Conservation (phyloP, 768 basidiomycete species). For the Mycena metata region DNA sequence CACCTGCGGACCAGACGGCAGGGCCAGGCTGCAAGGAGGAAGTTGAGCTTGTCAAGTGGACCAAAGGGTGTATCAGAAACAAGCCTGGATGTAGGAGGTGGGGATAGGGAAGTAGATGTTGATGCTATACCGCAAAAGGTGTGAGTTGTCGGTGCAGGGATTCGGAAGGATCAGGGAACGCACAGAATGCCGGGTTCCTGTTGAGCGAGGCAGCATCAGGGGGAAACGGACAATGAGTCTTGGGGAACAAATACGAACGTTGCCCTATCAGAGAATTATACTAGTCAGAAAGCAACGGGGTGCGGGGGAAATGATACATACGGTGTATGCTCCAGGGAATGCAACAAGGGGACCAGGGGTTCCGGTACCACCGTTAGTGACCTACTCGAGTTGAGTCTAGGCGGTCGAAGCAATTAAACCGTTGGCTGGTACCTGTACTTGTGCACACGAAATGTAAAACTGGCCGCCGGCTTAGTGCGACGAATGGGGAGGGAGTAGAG, state of each 20-base stretch:
- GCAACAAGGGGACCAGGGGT: constrained; percentile 50
- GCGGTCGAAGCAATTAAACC: not conserved
- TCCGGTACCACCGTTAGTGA: constrained; percentile 45
- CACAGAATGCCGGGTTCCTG: constrained; percentile 38
- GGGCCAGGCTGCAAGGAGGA: constrained; percentile 29
- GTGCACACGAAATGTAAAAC: constrained; percentile 49
- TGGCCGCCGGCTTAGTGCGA: constrained; percentile 6
- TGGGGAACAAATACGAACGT: too few species aligned
- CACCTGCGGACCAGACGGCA: constrained; percentile 23
- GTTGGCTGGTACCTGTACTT: constrained; percentile 44
- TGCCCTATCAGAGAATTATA: too few species aligned
- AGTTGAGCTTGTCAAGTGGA: too few species aligned
- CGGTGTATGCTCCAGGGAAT: constrained; percentile 53
- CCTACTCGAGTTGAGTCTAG: not conserved
- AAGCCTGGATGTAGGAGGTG: constrained; percentile 31
- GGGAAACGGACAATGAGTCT: too few species aligned
- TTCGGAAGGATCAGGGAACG: not conserved
- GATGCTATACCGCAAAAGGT: not conserved
- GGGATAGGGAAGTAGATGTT: constrained; percentile 38
- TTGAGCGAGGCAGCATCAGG: too few species aligned
- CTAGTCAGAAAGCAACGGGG: not conserved
- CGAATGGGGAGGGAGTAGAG: too few species aligned
- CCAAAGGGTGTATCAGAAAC: not conserved
- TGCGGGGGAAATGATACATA: not conserved
- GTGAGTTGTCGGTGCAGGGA: not conserved